Evolutionary conservation across 805 yeast genomes (phyloP), one percentile per base, ranked within the genome.

Genomic region (Starmerella lactis-condensi): DNA sequence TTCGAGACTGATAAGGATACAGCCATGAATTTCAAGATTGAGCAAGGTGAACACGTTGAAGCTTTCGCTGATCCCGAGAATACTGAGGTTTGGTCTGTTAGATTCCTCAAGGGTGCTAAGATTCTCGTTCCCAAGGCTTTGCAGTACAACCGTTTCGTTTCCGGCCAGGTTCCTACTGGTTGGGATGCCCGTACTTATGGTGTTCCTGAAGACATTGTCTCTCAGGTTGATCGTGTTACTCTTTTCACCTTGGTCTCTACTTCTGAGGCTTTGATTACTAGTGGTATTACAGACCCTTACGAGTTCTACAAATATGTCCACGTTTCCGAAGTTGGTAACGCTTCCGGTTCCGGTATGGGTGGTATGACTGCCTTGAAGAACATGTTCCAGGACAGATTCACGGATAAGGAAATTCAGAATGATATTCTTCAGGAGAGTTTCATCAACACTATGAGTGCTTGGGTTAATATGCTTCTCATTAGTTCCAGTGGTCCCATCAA

Each of bases 271-370:
- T 73, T 89, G 45, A 66, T 89, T 45, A 60, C 85, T 35, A 69
- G 95, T 42, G 99, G 99, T 75, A 63, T 89, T 50, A 81, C 94
- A 37, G 98, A 89, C 56, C 98, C 99, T 42, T 89, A 82, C 56
- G 99, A 89, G 64, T 81, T 91, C 67, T 89, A 89, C 68, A 75
- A 85, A 62, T 91, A 89, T 55, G 93, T 91, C 30, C 99, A 89
- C 57, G 92, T 89, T 35, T 82, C 96, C 28, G 96, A 89, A 61
- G 82, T 89, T 46, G 99, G 98, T 64, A 91, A 85, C 69, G 83
- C 96, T 68, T 76, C 93, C 29, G 99, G 99, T 64, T 82, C 95
- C 35, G 99, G 99, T 71, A 85, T 89, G 93, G 99, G 99, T 61
- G 99, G 99, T 75, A 91, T 85, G 48, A 56, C 76, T 46, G 98